Evolutionary conservation across 2,329 filamentous ascomycete genomes (phyloP).

Genomic region (Sphaerulina musiva): DNA sequence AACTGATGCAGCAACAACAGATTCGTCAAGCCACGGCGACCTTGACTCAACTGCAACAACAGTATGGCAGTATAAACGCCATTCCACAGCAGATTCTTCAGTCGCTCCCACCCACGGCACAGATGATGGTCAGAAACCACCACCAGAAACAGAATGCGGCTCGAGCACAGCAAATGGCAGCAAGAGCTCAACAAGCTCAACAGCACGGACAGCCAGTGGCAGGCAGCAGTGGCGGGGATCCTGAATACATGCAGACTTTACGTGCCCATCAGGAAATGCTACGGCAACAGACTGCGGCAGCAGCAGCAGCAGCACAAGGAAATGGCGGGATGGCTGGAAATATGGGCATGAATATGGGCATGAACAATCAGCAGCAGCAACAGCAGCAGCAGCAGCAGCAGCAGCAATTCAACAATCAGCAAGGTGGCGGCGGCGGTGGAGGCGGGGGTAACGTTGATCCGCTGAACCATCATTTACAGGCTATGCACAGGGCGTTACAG

Average conservation of each 20-base stretch:
- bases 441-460: background rate
- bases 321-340: conserved; percentile 15
- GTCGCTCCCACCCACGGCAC: conserved; percentile 16
- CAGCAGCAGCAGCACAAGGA: conserved; percentile 7
- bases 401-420: background rate
- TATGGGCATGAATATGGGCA: conserved; percentile 22
- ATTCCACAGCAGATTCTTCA: conserved; percentile 21
- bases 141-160: conserved; percentile 21
- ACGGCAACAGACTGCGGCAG: conserved; percentile 16
- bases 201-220: conserved; percentile 20
- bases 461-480: conserved; percentile 23
- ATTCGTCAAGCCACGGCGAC: conserved; percentile 20
- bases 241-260: conserved; percentile 33
- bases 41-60: conserved; percentile 17
- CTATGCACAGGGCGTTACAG: conserved; percentile 29
- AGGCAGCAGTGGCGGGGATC: conserved; percentile 20
- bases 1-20: conserved; percentile 20
- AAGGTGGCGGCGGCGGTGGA: conserved; percentile 1
- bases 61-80: conserved; percentile 19
- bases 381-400: conserved; percentile 7
- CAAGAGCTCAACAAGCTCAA: conserved; percentile 19
- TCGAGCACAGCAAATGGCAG: conserved; percentile 21
- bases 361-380: conserved; percentile 8
- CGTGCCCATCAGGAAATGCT: conserved; percentile 29
- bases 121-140: conserved; percentile 21